Evolutionary conservation across 73 alveolate genomes (phyloP).

Genomic region (Paramecium primaurelia): DNA sequence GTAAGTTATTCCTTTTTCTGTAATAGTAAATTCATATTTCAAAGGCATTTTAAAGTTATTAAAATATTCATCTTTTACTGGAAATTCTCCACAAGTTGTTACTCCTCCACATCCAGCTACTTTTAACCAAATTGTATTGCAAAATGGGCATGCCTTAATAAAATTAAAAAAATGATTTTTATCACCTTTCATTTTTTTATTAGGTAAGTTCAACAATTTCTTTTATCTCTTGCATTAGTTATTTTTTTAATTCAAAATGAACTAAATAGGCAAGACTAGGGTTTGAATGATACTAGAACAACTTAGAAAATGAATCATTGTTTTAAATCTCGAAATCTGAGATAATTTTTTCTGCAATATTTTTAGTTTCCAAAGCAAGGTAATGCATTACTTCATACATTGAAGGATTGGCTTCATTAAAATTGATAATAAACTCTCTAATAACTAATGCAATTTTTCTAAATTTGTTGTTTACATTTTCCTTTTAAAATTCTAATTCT

Average conservation of each 20-base stretch:
- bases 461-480: neutral
- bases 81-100: too few relatives aligned
- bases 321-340: neutral
- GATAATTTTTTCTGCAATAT: neutral
- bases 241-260: conserved; percentile 40
- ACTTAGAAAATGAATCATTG: neutral
- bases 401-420: neutral
- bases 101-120: too few relatives aligned
- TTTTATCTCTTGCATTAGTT: too few relatives aligned
- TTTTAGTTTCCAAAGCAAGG: neutral
- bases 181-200: too few relatives aligned
- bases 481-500: neutral
- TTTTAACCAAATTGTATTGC: neutral
- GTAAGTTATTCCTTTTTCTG: too few relatives aligned
- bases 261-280: neutral
- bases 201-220: too few relatives aligned
- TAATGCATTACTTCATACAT: conserved; percentile 36
- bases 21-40: too few relatives aligned
- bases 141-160: neutral
- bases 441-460: neutral
- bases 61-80: too few relatives aligned
- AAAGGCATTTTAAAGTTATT: too few relatives aligned
- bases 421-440: neutral
- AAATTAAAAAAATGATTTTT: conserved; percentile 28
- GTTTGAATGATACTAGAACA: neutral